These are phyloP conservation scores for Carex sylvatica DNA, from an alignment of 202 grass and related monocot species.

Conservation along the genomic window DNA sequence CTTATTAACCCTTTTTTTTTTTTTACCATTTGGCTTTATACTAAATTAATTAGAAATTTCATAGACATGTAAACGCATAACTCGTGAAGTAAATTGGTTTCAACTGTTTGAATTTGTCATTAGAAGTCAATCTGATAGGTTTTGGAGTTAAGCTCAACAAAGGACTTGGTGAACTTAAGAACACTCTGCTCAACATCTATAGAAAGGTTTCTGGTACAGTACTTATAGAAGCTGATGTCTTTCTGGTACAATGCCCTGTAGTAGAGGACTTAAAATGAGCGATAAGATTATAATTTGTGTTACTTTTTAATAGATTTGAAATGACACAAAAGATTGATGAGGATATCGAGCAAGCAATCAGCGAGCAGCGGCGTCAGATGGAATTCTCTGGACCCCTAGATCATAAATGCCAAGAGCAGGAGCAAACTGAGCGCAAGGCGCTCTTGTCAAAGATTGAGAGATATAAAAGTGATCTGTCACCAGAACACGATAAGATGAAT, in stretches of 20 bases:
- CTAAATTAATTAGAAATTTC: no score
- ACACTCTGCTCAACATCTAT: not conserved
- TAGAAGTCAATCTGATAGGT: no score
- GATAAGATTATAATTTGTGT: not conserved
- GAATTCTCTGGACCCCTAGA: constrained; percentile 24
- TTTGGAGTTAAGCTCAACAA: no score
- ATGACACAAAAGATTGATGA: not conserved
- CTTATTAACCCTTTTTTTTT: no score
- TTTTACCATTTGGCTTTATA: no score
- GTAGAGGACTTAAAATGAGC: not conserved
- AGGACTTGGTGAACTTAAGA: not conserved
- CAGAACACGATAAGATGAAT: not conserved
- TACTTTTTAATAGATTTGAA: not conserved
- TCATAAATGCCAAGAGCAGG: constrained; percentile 10
- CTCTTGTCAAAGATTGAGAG: constrained; percentile 42
- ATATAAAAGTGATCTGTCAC: constrained; percentile 27
- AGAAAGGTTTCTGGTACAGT: not conserved
- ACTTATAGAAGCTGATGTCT: not conserved
- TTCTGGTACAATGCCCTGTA: not conserved
- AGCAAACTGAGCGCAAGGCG: constrained; percentile 19
- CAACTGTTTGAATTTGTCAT: no score
- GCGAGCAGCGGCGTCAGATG: constrained; percentile 12
- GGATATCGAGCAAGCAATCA: constrained; percentile 9
- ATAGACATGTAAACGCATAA: no score
- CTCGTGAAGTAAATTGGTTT: no score